A percentile compares a stretch with the other conserved stretches of the same genome.
phyloP scores from a whole-genome alignment of 2,329 filamentous ascomycete genomes.

The Penicillium sp. region DNA sequence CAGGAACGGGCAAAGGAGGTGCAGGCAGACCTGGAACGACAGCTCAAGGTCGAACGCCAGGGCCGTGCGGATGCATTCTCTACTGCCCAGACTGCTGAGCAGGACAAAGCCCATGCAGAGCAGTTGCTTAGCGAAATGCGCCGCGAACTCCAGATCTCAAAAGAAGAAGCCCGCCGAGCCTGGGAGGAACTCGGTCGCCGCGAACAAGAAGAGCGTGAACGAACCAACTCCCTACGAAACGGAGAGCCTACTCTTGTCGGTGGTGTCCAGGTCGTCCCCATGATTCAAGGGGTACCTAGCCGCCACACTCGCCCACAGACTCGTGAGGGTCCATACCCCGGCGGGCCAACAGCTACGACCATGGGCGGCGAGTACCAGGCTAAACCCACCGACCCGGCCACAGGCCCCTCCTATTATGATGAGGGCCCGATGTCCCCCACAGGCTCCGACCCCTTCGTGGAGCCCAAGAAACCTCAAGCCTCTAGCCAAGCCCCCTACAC shows the following conservation, averaged over 20 bases:
- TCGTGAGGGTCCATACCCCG: slow-evolving; percentile 46
- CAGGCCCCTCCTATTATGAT: slow-evolving; percentile 54
- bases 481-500: slow-evolving; percentile 28
- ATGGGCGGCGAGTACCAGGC: slow-evolving; percentile 31
- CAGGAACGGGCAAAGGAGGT: slow-evolving; percentile 82
- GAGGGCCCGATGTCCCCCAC: slow-evolving; percentile 53
- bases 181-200: slow-evolving; percentile 96
- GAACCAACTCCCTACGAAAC: slow-evolving; percentile 79
- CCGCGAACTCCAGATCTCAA: slow-evolving; percentile 89
- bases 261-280: slow-evolving; percentile 92
- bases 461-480: slow-evolving; percentile 37
- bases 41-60: slow-evolving; percentile 72
- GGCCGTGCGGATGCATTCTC: slow-evolving; percentile 67
- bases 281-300: slow-evolving; percentile 70
- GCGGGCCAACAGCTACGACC: slow-evolving; percentile 33
- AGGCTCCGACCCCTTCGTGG: slow-evolving; percentile 64
- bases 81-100: slow-evolving; percentile 66
- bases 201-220: slow-evolving; percentile 89
- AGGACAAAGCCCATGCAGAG: slow-evolving; percentile 69
- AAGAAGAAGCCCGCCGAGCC: slow-evolving; percentile 89
- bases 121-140: slow-evolving; percentile 86
- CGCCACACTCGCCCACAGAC: slow-evolving; percentile 52
- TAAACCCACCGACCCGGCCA: slow-evolving; percentile 28
- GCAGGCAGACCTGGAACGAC: slow-evolving; percentile 74
- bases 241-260: slow-evolving; percentile 87